Evolutionary conservation across 495 filamentous ascomycete genomes (phyloP).

Genomic region (Immersiella caudata): DNA sequence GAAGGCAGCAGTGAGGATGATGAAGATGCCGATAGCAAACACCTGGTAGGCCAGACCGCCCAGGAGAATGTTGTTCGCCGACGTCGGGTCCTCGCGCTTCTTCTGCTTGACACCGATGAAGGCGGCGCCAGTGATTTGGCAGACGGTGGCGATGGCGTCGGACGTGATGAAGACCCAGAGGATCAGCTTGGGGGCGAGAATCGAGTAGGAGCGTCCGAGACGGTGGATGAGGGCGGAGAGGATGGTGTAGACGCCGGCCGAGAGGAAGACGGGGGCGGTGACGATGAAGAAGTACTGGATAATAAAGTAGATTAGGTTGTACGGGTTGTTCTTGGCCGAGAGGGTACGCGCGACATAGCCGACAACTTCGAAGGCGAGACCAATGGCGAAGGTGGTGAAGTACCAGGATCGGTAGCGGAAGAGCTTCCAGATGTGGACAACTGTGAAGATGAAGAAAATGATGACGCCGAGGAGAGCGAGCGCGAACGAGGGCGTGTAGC

Average conservation of each 20-base stretch:
- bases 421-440: constrained; percentile 35
- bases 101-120: constrained; percentile 50
- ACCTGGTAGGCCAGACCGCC: constrained; percentile 55
- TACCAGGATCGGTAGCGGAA: constrained; percentile 35
- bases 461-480: constrained; percentile 33
- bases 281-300: constrained; percentile 65
- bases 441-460: constrained; percentile 36
- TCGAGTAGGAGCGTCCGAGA: constrained; percentile 38
- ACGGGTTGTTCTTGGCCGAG: constrained; percentile 48
- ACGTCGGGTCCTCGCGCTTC: constrained; percentile 44
- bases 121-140: constrained; percentile 55
- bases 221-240: constrained; percentile 49
- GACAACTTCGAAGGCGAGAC: constrained; percentile 46
- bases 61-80: constrained; percentile 55
- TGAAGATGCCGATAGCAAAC: constrained; percentile 52
- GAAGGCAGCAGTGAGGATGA: constrained; percentile 41
- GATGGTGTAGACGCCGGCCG: constrained; percentile 57
- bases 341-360: constrained; percentile 49
- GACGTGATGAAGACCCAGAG: constrained; percentile 52
- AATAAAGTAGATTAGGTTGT: constrained; percentile 56
- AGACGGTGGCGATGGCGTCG: constrained; percentile 54
- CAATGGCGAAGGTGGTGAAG: constrained; percentile 36
- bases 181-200: constrained; percentile 42
- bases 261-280: constrained; percentile 58
- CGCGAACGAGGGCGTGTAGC: constrained; percentile 40